phyloP scores from a whole-genome alignment of 768 basidiomycete genomes.

The Mycena rosella region DNA sequence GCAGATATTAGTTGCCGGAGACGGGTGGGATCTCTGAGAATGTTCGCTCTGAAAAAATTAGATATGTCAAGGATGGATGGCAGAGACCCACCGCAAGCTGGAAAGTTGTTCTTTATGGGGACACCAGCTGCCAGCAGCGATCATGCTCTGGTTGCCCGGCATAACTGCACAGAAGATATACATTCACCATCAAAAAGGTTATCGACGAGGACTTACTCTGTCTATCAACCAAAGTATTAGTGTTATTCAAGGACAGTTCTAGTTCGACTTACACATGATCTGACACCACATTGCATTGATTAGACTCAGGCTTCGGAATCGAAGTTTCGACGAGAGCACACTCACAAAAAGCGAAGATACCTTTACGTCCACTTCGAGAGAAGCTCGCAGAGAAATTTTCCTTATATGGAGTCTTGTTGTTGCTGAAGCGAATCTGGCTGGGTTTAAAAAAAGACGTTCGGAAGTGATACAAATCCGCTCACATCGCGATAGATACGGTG shows the following conservation, averaged over 20 bases:
- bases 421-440: conserved; percentile 85
- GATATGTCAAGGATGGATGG: neutral
- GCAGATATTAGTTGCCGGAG: conserved; percentile 77
- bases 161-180: conserved; percentile 57
- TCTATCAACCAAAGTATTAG: conserved; percentile 31
- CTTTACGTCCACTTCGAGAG: conserved; percentile 91
- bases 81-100: conserved; percentile 68
- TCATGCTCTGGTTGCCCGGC: conserved; percentile 73
- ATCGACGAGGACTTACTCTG: conserved; percentile 40
- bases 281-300: conserved; percentile 38
- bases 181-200: neutral
- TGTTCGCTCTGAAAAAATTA: conserved; percentile 61
- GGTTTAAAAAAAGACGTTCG: conserved; percentile 7
- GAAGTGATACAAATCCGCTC: conserved; percentile 37
- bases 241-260: neutral
- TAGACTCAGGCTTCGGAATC: neutral
- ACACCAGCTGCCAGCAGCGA: conserved; percentile 88
- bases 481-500: conserved; percentile 96
- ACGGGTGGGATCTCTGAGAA: conserved; percentile 69
- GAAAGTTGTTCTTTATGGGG: conserved; percentile 84
- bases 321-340: conserved; percentile 31
- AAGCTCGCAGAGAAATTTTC: conserved; percentile 83
- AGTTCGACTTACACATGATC: conserved; percentile 70
- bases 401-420: conserved; percentile 98
- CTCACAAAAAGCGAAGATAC: conserved; percentile 89